These are phyloP conservation scores for Calophaca sinica DNA, from an alignment of 306 rosid genomes.

Conservation along the genomic window DNA sequence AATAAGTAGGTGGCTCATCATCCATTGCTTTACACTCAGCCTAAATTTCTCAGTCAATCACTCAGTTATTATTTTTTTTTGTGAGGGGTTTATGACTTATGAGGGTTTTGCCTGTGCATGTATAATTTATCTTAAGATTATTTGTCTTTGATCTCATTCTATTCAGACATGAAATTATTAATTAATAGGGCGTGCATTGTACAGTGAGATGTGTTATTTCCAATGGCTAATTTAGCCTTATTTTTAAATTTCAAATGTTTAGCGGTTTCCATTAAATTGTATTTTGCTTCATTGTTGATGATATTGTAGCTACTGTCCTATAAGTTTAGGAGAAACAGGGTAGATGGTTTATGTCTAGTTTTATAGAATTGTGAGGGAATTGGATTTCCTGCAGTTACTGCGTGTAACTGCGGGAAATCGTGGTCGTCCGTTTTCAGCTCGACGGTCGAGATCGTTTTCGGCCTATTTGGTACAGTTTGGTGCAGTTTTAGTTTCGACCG, in stretches of 20 bases:
- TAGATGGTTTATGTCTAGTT: slow-evolving; percentile 39
- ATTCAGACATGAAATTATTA: slow-evolving; percentile 43
- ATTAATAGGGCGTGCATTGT: slow-evolving; percentile 55
- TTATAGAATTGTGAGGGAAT: too few relatives aligned
- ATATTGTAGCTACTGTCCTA: slow-evolving; percentile 37
- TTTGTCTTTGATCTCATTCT: slow-evolving; percentile 29
- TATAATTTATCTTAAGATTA: slow-evolving; percentile 40
- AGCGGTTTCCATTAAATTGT: slow-evolving; percentile 37
- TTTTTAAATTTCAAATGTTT: slow-evolving; percentile 39
- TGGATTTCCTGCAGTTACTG: too few relatives aligned
- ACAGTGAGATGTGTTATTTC: slow-evolving; percentile 71
- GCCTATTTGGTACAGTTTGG: too few relatives aligned
- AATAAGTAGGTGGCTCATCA: slow-evolving; percentile 27
- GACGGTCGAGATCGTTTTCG: too few relatives aligned
- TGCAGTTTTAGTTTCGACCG: too few relatives aligned
- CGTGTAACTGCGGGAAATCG: too few relatives aligned
- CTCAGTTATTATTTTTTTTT: slow-evolving; percentile 30
- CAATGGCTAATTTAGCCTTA: slow-evolving; percentile 53
- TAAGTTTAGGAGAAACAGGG: slow-evolving; percentile 22
- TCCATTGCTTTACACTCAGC: background rate
- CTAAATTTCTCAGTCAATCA: slow-evolving; percentile 38
- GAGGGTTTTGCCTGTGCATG: slow-evolving; percentile 17
- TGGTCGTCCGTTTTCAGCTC: too few relatives aligned
- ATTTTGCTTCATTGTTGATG: slow-evolving; percentile 38
- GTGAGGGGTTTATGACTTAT: slow-evolving; percentile 30